Percentiles rank a stretch among this genome's conserved stretches.
Conservation (phyloP, 2,329 filamentous ascomycete genomes). For the Colletotrichum australisinense region DNA sequence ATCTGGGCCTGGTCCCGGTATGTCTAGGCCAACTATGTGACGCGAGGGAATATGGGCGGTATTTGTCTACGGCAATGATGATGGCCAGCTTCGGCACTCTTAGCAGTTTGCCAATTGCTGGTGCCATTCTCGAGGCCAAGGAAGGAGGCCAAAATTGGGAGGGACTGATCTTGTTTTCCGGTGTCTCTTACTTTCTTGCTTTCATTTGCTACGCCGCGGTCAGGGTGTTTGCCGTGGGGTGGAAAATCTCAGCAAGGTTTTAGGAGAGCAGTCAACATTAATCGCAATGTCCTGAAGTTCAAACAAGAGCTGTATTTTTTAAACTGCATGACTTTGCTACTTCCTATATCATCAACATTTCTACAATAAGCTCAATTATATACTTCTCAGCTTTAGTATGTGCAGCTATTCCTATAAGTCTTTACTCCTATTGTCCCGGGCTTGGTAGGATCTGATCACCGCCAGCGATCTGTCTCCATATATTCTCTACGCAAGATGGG, state of each 20-base stretch:
- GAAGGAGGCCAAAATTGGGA: slow-evolving; percentile 28
- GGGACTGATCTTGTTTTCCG: slow-evolving; percentile 30
- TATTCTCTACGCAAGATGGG: too few relatives aligned
- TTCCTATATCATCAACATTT: too few relatives aligned
- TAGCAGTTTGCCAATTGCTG: slow-evolving; percentile 58
- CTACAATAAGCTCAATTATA: too few relatives aligned
- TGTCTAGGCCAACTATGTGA: slow-evolving; percentile 85
- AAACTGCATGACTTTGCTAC: neutral
- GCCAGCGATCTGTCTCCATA: too few relatives aligned
- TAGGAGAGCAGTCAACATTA: neutral
- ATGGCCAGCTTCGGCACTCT: slow-evolving; percentile 78
- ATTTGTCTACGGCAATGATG: slow-evolving; percentile 82
- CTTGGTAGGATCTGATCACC: too few relatives aligned
- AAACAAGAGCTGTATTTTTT: neutral
- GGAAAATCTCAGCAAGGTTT: slow-evolving; percentile 22
- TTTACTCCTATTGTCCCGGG: too few relatives aligned
- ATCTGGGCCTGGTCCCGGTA: slow-evolving; percentile 81
- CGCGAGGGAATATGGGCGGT: slow-evolving; percentile 79
- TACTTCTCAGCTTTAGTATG: too few relatives aligned
- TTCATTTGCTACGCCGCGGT: slow-evolving; percentile 33
- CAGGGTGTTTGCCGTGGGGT: slow-evolving; percentile 29
- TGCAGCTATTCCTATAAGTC: too few relatives aligned
- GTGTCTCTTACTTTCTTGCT: slow-evolving; percentile 29
- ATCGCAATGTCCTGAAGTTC: neutral
- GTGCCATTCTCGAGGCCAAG: slow-evolving; percentile 41